Evolutionary conservation across 805 yeast genomes (phyloP).

Genomic region (Spathaspora hagerdaliae): DNA sequence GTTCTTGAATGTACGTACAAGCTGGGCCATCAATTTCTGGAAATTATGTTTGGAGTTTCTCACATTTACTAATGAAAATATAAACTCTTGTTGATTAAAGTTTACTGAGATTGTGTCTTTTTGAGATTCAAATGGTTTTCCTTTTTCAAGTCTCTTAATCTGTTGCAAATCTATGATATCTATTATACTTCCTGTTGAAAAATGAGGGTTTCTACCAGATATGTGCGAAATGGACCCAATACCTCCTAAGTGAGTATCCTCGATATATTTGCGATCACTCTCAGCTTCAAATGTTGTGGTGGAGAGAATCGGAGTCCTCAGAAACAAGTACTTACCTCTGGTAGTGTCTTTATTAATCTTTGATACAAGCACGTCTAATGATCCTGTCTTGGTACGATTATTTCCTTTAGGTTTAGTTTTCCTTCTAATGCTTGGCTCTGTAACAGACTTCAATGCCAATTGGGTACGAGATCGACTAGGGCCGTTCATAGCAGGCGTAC

Average conservation of each 20-base stretch:
- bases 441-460: background rate
- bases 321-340: constrained; percentile 10
- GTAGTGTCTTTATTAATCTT: background rate
- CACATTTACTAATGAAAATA: constrained; percentile 22
- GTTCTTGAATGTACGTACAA: constrained; percentile 13
- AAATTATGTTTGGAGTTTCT: constrained; percentile 13
- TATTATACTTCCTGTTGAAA: constrained; percentile 12
- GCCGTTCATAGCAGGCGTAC: background rate
- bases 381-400: background rate
- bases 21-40: constrained; percentile 14
- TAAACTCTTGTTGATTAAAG: constrained; percentile 18
- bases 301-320: constrained; percentile 22
- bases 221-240: background rate
- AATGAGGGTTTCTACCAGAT: background rate
- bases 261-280: constrained; percentile 17
- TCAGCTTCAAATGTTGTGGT: constrained; percentile 36
- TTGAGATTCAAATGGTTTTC: constrained; percentile 10
- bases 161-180: constrained; percentile 12
- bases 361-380: background rate
- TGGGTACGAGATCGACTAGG: background rate
- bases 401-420: background rate
- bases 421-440: background rate
- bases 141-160: constrained; percentile 12
- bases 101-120: constrained; percentile 11
- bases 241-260: background rate